phyloP scores from a whole-genome alignment of 2,329 filamentous ascomycete species.

The Paraconiothyrium sp. region DNA sequence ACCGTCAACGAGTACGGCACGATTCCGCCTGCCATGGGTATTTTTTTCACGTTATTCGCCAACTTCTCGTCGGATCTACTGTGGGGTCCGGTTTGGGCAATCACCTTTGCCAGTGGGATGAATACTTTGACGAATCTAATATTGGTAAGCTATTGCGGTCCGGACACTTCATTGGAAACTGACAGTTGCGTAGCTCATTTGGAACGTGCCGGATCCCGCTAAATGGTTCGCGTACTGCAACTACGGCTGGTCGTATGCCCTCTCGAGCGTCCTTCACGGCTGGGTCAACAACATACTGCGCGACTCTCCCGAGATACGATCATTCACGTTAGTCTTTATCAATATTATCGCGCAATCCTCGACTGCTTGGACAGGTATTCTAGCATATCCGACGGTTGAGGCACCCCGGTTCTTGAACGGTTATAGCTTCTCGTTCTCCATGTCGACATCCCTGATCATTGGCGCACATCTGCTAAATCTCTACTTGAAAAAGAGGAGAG shows the following conservation, averaged over 20 bases:
- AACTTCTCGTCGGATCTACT: constrained; percentile 66
- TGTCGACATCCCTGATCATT: constrained; percentile 3
- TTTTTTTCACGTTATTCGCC: constrained; percentile 64
- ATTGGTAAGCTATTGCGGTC: constrained; percentile 27
- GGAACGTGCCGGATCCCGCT: constrained; percentile 65
- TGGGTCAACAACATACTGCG: constrained; percentile 64
- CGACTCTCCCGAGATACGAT: constrained; percentile 57
- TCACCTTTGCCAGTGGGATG: constrained; percentile 55
- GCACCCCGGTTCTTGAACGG: constrained; percentile 56
- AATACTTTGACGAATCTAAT: background rate
- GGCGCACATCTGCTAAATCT: constrained; percentile 1
- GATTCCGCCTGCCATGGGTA: constrained; percentile 64
- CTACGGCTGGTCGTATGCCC: constrained; percentile 60
- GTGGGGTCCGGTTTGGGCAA: constrained; percentile 64
- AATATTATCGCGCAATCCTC: constrained; percentile 65
- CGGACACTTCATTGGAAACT: constrained; percentile 50
- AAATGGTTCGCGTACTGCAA: constrained; percentile 65
- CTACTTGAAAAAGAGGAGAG: background rate
- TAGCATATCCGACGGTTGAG: constrained; percentile 61
- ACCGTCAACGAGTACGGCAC: constrained; percentile 63
- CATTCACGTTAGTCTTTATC: constrained; percentile 61
- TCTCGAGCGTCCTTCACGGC: constrained; percentile 65
- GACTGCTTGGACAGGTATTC: constrained; percentile 65
- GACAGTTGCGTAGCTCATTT: constrained; percentile 61
- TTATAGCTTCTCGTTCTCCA: constrained; percentile 46